Base-by-base conservation (phyloP, 1,139 yeast genomes). In the Pichia sp. region DNA sequence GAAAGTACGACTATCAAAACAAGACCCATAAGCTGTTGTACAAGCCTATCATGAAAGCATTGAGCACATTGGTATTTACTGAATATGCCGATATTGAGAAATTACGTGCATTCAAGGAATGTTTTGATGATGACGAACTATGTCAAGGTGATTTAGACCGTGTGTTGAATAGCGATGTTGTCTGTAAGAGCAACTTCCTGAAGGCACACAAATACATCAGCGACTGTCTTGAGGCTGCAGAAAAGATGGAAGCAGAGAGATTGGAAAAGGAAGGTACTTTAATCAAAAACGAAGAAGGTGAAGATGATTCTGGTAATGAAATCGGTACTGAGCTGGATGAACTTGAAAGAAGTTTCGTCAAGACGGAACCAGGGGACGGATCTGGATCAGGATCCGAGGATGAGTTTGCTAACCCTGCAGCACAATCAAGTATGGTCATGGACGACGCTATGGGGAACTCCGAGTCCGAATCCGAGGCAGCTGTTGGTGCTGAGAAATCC, bases 31-130 rank as follows among this genome's bases (percentile, higher is more conserved):
- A 76, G 55, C 71, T 66, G 12, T 75, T 77, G 35, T 78, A 79
- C 53, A 83, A 80, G 53, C 73, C 82, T 17, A 71, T 87, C 8
- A 65, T 85, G 17, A 68, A 70, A 19, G 75, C 76, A 45, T 67
- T 87, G 42, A 68, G 72, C 32, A 81, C 80, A 55, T 68, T 87
- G 21, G 61, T 64, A 41, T 61, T 77, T 37, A 68, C 75, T 1
- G 54, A 58, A n/a, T 44, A 55, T 4, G 53, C 68, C 11, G 63
- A 63, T 4, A 59, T 57, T 4, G 51, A 58, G 6, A 65, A 64
- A 24, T 50, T 67, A 22, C 50, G 51, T 22, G 47, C 50, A 27
- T 48, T 61, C 11, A 30, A 42, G n/a, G 55, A 47, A 14, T 42
- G 51, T 5, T 37, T 62, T 32, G 55, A 55, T 22, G 49, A 49